Conservation (phyloP, 2,329 filamentous ascomycete species). For the Aschersonia sp. region DNA sequence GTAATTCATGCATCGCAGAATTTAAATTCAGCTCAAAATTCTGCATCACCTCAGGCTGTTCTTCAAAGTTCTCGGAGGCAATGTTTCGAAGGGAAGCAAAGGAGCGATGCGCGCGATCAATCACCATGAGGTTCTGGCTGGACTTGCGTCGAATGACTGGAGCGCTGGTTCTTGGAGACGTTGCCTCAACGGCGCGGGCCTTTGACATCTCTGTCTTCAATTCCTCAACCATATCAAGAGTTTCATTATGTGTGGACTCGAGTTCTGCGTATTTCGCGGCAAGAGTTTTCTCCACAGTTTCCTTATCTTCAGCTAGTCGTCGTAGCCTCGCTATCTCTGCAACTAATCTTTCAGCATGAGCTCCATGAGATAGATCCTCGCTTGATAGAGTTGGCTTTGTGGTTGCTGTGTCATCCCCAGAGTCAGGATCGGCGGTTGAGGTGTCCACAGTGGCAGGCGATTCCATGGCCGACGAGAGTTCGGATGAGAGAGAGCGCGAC, state of each 20-base stretch:
- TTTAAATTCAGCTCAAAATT: conserved; percentile 88
- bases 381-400: conserved; percentile 26
- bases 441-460: conserved; percentile 52
- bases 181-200: conserved; percentile 46
- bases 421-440: conserved; percentile 38
- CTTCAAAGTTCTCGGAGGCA: conserved; percentile 72
- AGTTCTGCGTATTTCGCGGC: conserved; percentile 70
- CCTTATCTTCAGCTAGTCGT: conserved; percentile 58
- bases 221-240: conserved; percentile 76
- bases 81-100: conserved; percentile 83
- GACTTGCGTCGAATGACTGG: conserved; percentile 88
- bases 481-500: conserved; percentile 84
- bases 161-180: conserved; percentile 48
- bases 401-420: conserved; percentile 26
- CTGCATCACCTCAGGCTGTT: conserved; percentile 70
- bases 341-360: conserved; percentile 28
- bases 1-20: conserved; percentile 82
- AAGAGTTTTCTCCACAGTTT: conserved; percentile 58
- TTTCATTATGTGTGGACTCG: conserved; percentile 66
- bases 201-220: conserved; percentile 77
- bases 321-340: conserved; percentile 61
- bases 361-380: conserved; percentile 21
- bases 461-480: conserved; percentile 77
- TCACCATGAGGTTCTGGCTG: conserved; percentile 73
- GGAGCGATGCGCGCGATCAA: conserved; percentile 83